These are phyloP conservation scores for Fusarium humuli DNA, from an alignment of 2,329 filamentous ascomycete genomes.

Conservation along the genomic window DNA sequence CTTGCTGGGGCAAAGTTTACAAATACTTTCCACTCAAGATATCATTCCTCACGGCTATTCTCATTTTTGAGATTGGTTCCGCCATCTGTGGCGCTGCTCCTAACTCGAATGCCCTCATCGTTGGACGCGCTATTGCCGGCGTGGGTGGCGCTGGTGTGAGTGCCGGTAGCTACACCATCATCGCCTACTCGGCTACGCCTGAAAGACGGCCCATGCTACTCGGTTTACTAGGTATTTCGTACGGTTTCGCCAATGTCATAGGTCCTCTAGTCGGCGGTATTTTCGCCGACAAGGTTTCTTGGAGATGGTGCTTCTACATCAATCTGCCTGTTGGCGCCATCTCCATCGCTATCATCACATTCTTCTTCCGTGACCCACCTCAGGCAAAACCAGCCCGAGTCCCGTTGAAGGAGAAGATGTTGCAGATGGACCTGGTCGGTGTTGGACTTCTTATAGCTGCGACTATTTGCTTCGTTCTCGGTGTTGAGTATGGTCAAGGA, in stretches of 20 bases:
- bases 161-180: constrained; percentile 46
- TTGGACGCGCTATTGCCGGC: constrained; percentile 54
- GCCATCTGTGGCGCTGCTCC: constrained; percentile 44
- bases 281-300: constrained; percentile 28
- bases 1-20: constrained; percentile 46
- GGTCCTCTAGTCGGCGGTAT: constrained; percentile 31
- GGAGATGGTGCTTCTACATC: constrained; percentile 36
- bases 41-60: constrained; percentile 40
- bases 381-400: constrained; percentile 46
- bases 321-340: constrained; percentile 47
- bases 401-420: constrained; percentile 52
- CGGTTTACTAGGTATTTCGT: constrained; percentile 54
- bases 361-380: constrained; percentile 55
- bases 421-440: constrained; percentile 60
- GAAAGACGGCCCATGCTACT: constrained; percentile 29
- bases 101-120: constrained; percentile 51
- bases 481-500: constrained; percentile 56
- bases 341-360: constrained; percentile 47
- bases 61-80: constrained; percentile 44
- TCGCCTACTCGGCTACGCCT: constrained; percentile 17
- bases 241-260: constrained; percentile 54
- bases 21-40: constrained; percentile 47
- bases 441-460: constrained; percentile 56
- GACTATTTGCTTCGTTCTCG: constrained; percentile 56
- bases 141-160: constrained; percentile 52